Evolutionary conservation across 768 basidiomycete species (phyloP), one percentile per base, ranked within the genome.

Genomic region (Suillus brevipes): DNA sequence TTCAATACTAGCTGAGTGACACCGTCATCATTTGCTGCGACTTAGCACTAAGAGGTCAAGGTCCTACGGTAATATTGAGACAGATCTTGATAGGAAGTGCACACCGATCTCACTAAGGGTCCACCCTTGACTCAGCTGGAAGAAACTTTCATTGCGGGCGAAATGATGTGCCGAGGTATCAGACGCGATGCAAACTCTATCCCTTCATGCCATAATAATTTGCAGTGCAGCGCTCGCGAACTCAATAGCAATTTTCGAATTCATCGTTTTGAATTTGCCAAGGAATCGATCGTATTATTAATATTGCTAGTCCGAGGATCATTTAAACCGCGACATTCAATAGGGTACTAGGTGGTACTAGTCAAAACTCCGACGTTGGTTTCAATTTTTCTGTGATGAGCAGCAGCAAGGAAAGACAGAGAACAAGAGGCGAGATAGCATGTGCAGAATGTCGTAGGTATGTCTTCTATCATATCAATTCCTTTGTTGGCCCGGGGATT

Each of bases 401-500:
- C 40, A 20, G 60, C 37, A 65, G 23, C 63, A 75, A 68, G 49
- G 73, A 75, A 59, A 60, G 64, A 43, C 68, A 71, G n/a, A 68
- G 74, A 9, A 69, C 58, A 12, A 66, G 66, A 43, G 72, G 75
- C 14, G 72, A 77, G 43, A 71, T 77, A 49, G 71, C 75, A 14
- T 76, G 75, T 23, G 75, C 74, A 8, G 75, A 77, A 63, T 76
- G 75, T 64, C 71, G 74, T 23, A 61, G 75, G 74, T 75, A 45
- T 53, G 68, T 34, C 55, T 38, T 36, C 23, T 20, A 36, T 59
- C 42, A 31, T 9, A 14, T 23, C 45, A 38, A n/a, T 56, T 42
- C 3, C 12, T 34, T 45, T 28, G 45, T 45, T 16, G 40, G n/a
- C n/a, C n/a, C n/a, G n/a, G n/a, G n/a, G n/a, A n/a, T 28, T 38